Conservation (phyloP, 257 asterid genomes). For the Solanum gracilifrons region DNA sequence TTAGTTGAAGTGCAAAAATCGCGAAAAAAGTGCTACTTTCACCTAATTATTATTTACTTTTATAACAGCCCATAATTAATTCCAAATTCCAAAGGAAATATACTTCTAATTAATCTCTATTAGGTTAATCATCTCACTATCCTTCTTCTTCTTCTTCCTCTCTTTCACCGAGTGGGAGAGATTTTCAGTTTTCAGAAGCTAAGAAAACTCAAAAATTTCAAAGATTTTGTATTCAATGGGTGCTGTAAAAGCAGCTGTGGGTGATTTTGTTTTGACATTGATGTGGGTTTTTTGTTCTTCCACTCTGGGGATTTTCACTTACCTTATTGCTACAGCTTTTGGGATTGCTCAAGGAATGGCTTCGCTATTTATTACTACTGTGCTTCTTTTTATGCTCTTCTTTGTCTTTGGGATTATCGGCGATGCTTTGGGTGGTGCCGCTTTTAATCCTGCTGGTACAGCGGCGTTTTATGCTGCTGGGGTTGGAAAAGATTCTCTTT, state of each 20-base stretch:
- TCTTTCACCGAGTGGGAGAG: background rate
- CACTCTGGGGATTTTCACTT: slow-evolving; percentile 36
- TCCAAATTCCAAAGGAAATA: background rate
- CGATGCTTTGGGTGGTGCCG: slow-evolving; percentile 70
- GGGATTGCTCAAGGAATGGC: slow-evolving; percentile 42
- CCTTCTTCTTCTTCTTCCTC: background rate
- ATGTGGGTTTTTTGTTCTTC: slow-evolving; percentile 38
- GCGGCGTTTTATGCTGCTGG: slow-evolving; percentile 83
- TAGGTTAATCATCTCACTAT: background rate
- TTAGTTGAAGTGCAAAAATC: background rate
- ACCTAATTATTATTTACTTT: background rate
- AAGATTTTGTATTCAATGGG: slow-evolving; percentile 7
- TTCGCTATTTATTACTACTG: slow-evolving; percentile 41
- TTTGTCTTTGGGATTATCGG: slow-evolving; percentile 63
- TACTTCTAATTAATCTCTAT: background rate
- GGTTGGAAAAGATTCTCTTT: slow-evolving; percentile 38
- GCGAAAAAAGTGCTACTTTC: too few relatives aligned
- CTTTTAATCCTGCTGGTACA: slow-evolving; percentile 80
- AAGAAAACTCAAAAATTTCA: background rate
- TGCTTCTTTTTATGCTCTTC: slow-evolving; percentile 34
- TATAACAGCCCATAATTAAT: background rate
- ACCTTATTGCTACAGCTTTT: slow-evolving; percentile 32
- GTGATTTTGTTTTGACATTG: slow-evolving; percentile 25
- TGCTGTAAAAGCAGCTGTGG: slow-evolving; percentile 22
- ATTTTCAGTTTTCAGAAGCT: background rate